Evolutionary conservation across 2,329 filamentous ascomycete genomes (phyloP).

Genomic region (Capronia coronata): DNA sequence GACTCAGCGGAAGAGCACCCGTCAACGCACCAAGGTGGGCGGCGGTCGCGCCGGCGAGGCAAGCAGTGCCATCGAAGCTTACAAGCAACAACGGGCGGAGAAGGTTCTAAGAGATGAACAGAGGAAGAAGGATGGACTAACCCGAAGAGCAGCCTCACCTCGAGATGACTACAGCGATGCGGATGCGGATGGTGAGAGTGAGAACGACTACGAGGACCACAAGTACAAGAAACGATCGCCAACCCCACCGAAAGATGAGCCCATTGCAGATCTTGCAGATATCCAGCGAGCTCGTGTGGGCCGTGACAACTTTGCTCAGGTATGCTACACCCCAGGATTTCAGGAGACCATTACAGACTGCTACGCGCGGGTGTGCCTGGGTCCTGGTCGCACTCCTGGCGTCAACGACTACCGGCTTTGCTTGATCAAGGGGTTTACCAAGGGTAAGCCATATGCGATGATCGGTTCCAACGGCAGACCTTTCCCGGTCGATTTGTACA

Average conservation of each 20-base stretch:
- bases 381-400: constrained; percentile 64
- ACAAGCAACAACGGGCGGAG: constrained; percentile 56
- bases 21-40: constrained; percentile 61
- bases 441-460: constrained; percentile 77
- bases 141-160: constrained; percentile 44
- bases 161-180: constrained; percentile 55
- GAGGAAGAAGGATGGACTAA: constrained; percentile 38
- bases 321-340: constrained; percentile 91
- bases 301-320: constrained; percentile 76
- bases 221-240: constrained; percentile 47
- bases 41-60: constrained; percentile 62
- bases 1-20: constrained; percentile 63
- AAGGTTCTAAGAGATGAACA: constrained; percentile 47
- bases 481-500: constrained; percentile 81
- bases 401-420: constrained; percentile 81
- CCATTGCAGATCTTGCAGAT: constrained; percentile 68
- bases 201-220: constrained; percentile 66
- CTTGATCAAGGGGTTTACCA: constrained; percentile 79
- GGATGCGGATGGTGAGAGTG: constrained; percentile 66
- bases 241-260: constrained; percentile 54
- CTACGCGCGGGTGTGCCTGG: constrained; percentile 78
- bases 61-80: constrained; percentile 66
- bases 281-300: constrained; percentile 78
- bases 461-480: constrained; percentile 64
- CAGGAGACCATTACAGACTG: constrained; percentile 74